Base-by-base conservation (phyloP, 352 stramenopile genomes). In the Globisporangium yorkense region DNA sequence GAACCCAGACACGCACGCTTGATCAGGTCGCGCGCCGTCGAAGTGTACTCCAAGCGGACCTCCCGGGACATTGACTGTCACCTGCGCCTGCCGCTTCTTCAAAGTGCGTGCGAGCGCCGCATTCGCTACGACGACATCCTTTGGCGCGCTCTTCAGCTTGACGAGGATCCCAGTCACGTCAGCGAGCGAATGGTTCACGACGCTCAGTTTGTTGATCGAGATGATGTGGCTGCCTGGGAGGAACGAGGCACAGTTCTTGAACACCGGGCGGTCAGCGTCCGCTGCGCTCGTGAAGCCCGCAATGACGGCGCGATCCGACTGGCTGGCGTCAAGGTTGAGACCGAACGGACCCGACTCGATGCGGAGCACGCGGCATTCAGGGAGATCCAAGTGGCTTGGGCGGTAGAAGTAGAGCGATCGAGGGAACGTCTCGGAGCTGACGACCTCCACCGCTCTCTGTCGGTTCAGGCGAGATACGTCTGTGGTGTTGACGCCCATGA, bases 141-240 rank as follows among this genome's bases (percentile, higher is more conserved):
- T 86, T 1, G 54, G 24, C 2, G 54, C 39, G 12, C 72, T 31
- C 33, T 71, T 70, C 5, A 88, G 59, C 57, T 88, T 87, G 6
- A 56, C 44, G 2, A 88, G 60, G 27, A 88, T 33, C 18, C 51
- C 47, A 0, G 77, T 81, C 4, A 87, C 68, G 0, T 68, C 63
- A 6, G 51, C 58, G n/a, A 86, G 65, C 21, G 71, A 61, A 41
- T 78, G 62, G 7, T 71, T 54, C 3, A 80, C 85, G 5, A 87
- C 78, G 3, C 80, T 65, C 37, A 88, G 57, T 5, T 74, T 70
- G 47, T 93, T 91, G 44, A 97, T 80, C 13, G 65, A 61, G 44
- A 87, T 57, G 53, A 95, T 80, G 54, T 61, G 75, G 53, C 74
- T 84, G 7, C 67, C 71, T 6, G 74, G 72, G 20, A 85, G 53